Conservation (phyloP, 257 asterid species). For the Paulownia fortunei region DNA sequence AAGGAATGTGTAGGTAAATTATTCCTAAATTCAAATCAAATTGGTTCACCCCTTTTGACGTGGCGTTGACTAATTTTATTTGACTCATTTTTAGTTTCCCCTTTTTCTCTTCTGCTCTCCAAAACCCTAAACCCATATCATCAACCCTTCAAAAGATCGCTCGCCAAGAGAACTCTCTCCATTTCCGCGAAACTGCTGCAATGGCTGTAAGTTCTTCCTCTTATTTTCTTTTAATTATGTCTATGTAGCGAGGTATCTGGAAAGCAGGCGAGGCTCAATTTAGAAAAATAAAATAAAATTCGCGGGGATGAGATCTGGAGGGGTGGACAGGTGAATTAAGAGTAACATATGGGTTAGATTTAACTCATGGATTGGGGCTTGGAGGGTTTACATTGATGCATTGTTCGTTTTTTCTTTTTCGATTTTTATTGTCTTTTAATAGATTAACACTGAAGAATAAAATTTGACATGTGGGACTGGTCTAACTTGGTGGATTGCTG, state of each 20-base stretch:
- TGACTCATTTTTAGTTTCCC: background rate
- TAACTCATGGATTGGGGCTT: background rate
- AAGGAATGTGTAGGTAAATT: no score
- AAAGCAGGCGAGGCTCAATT: background rate
- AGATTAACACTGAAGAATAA: no score
- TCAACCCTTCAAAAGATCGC: background rate
- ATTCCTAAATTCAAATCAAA: no score
- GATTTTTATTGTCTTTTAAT: no score
- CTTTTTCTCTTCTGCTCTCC: background rate
- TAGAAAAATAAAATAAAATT: background rate
- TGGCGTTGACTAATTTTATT: no score
- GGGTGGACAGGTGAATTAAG: background rate
- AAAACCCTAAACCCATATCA: constrained; percentile 6
- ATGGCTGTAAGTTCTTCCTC: constrained; percentile 21
- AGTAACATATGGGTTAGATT: background rate
- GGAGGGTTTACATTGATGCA: background rate
- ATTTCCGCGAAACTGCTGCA: background rate
- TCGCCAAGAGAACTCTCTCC: background rate
- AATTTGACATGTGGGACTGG: no score
- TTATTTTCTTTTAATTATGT: background rate
- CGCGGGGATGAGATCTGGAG: no score
- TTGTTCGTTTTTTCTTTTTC: background rate
- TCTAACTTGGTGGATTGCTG: no score
- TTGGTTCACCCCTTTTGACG: no score
- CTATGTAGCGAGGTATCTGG: background rate